Percentiles rank a stretch among this genome's conserved stretches.
Evolutionary conservation across 2,329 filamentous ascomycete species (phyloP).

Genomic region (Pseudogymnoascus sp.): DNA sequence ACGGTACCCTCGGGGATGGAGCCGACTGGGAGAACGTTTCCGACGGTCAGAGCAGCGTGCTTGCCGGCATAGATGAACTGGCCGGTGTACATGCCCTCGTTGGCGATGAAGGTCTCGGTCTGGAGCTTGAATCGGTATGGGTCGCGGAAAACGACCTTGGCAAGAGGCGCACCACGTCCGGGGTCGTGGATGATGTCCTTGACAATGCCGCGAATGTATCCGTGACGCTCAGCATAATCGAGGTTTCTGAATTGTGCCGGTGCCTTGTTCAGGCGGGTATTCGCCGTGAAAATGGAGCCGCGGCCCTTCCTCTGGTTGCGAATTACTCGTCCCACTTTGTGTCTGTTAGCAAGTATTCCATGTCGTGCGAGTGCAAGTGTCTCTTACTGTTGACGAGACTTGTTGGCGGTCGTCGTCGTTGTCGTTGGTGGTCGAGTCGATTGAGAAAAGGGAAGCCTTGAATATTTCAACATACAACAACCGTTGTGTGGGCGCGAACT

Average conservation of each 20-base stretch:
- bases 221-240: constrained; percentile 95
- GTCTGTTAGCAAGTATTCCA: background rate
- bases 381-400: constrained; percentile 8
- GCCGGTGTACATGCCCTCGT: constrained; percentile 99
- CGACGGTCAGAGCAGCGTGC: constrained; percentile 93
- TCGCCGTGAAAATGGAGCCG: constrained; percentile 69
- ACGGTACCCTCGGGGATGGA: constrained; percentile 99
- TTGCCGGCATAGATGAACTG: constrained; percentile 99
- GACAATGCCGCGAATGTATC: constrained; percentile 93
- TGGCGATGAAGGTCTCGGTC: constrained; percentile 99
- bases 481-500: constrained; percentile 7
- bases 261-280: constrained; percentile 89
- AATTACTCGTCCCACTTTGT: constrained; percentile 46
- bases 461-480: constrained; percentile 8
- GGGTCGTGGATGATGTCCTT: constrained; percentile 98
- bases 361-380: background rate
- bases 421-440: constrained; percentile 8
- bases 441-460: constrained; percentile 7
- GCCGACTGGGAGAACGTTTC: constrained; percentile 91
- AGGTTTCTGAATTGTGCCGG: constrained; percentile 93
- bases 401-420: constrained; percentile 7
- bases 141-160: constrained; percentile 93
- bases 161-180: constrained; percentile 94
- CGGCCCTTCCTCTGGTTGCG: constrained; percentile 71
- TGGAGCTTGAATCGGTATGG: constrained; percentile 97